These are phyloP conservation scores for Dysphania ambrosioides DNA, from an alignment of 148 eudicot species.

Conservation along the genomic window DNA sequence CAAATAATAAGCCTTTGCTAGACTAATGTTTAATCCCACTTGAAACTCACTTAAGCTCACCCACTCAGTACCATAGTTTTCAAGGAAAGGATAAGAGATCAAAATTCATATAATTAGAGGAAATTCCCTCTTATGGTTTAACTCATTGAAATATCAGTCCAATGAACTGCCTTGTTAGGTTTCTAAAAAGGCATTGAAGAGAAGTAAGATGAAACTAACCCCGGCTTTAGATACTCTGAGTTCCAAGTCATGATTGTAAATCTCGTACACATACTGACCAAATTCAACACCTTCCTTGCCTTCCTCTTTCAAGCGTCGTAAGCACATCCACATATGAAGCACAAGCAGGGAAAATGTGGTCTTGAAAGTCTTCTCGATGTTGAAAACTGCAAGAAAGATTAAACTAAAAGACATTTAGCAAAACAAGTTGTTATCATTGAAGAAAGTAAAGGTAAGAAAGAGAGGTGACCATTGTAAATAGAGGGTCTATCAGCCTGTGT, in stretches of 20 bases:
- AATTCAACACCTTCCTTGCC: conserved; percentile 90
- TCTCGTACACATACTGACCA: conserved; percentile 90
- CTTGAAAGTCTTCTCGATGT: conserved; percentile 89
- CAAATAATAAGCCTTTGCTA: no score
- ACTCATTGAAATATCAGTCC: no score
- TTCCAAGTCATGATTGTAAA: conserved; percentile 94
- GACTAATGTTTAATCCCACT: no score
- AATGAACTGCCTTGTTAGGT: no score
- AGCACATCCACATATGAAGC: conserved; percentile 92
- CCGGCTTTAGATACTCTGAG: conserved; percentile 95
- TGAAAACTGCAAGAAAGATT: conserved; percentile 60
- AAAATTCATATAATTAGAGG: no score
- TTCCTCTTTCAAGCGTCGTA: conserved; percentile 84
- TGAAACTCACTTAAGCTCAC: no score
- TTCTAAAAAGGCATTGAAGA: no score
- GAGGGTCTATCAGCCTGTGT: conserved; percentile 80
- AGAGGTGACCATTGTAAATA: conserved; percentile 61
- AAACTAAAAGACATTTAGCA: no score
- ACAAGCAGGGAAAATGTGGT: conserved; percentile 89
- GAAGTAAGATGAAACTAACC: conserved; percentile 52
- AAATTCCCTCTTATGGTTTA: no score
- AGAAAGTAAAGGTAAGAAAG: not conserved
- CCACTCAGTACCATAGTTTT: no score
- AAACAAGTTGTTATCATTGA: not conserved
- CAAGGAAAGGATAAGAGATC: no score